A percentile compares a stretch with the other conserved stretches of the same genome.
Conservation (phyloP, 225 moss, liverwort and hornwort species). For the Antitrichia curtipendula region DNA sequence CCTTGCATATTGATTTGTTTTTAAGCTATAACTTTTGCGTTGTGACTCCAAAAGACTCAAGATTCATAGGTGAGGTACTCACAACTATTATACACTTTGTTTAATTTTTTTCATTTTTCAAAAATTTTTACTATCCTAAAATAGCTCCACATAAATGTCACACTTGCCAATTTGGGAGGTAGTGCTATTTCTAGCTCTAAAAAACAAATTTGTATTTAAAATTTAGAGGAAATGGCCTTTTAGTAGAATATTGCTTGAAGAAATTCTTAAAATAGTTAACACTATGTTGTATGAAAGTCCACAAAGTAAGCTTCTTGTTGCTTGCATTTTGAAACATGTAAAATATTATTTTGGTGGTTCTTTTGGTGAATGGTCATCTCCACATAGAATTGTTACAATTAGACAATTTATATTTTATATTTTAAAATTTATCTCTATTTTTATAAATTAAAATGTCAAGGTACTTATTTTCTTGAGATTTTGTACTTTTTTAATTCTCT, state of each 20-base stretch:
- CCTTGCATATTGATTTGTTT: accelerated
- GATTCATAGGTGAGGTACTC: accelerated
- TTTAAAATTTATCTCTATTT: background rate
- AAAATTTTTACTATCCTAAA: background rate
- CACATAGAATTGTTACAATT: too few relatives aligned
- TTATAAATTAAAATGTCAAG: background rate
- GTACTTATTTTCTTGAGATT: background rate
- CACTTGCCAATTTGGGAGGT: accelerated
- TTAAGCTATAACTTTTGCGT: background rate
- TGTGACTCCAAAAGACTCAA: background rate
- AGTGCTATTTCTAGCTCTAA: background rate
- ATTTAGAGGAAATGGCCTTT: accelerated
- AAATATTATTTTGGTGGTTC: background rate
- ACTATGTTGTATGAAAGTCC: background rate
- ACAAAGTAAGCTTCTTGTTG: background rate
- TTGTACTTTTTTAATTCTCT: background rate
- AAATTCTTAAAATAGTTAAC: too few relatives aligned
- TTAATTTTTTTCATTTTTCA: background rate
- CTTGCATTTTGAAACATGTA: background rate
- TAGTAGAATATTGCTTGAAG: background rate
- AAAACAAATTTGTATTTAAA: background rate
- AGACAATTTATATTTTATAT: background rate
- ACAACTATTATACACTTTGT: background rate
- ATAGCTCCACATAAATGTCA: background rate
- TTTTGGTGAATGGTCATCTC: background rate